These are phyloP conservation scores for Sclerotinia borealis DNA, from an alignment of 2,329 filamentous ascomycete species.

Conservation along the genomic window DNA sequence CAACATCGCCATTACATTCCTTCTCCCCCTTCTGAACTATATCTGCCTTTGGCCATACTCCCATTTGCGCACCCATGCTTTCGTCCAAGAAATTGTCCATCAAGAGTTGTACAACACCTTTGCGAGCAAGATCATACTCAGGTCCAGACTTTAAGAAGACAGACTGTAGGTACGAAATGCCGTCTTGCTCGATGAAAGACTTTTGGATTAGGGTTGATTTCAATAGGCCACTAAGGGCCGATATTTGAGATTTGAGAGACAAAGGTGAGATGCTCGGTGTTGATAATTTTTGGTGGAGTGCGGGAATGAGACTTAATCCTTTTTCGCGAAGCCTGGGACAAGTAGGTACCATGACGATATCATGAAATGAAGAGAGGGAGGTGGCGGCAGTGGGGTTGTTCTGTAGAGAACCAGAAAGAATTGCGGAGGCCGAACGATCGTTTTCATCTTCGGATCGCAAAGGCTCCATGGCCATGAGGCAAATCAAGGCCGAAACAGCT, in stretches of 20 bases:
- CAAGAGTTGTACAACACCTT: constrained; percentile 52
- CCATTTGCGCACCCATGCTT: constrained; percentile 52
- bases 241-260: constrained; percentile 35
- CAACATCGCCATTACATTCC: constrained; percentile 31
- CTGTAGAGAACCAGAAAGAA: constrained; percentile 52
- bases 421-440: constrained; percentile 45
- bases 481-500: constrained; percentile 50
- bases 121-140: constrained; percentile 45
- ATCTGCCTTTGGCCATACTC: constrained; percentile 46
- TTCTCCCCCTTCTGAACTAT: constrained; percentile 28
- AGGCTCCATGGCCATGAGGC: constrained; percentile 39
- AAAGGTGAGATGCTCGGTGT: constrained; percentile 25
- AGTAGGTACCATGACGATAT: constrained; percentile 25
- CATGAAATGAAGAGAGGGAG: constrained; percentile 46
- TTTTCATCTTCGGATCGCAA: constrained; percentile 19
- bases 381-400: constrained; percentile 59
- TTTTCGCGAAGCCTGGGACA: constrained; percentile 17
- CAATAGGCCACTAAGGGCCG: constrained; percentile 50
- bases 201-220: constrained; percentile 46
- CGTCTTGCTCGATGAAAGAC: constrained; percentile 49
- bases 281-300: constrained; percentile 21
- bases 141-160: constrained; percentile 44
- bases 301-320: constrained; percentile 22
- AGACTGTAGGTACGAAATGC: constrained; percentile 49
- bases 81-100: constrained; percentile 62